These are phyloP conservation scores for Teratosphaeria nubilosa DNA, from an alignment of 2,329 filamentous ascomycete genomes.

Conservation along the genomic window DNA sequence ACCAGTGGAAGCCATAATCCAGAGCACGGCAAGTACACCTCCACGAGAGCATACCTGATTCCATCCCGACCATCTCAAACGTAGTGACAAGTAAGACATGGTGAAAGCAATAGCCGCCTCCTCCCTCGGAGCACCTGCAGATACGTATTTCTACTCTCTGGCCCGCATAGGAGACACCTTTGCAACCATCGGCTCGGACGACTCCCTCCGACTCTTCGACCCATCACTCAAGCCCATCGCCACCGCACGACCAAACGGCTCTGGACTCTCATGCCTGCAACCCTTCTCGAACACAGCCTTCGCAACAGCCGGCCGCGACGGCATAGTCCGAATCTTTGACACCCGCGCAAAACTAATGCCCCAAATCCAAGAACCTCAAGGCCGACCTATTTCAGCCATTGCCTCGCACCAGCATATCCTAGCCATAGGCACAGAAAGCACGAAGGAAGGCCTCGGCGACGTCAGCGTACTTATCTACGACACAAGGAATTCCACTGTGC, in stretches of 20 bases:
- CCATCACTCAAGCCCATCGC: slow-evolving; percentile 45
- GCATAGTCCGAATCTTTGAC: slow-evolving; percentile 39
- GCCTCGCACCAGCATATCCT: slow-evolving; percentile 53
- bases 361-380: slow-evolving; percentile 31
- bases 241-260: slow-evolving; percentile 44
- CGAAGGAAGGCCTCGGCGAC: slow-evolving; percentile 28
- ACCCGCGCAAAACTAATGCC: slow-evolving; percentile 9
- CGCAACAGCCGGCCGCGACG: slow-evolving; percentile 63
- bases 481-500: slow-evolving; percentile 27
- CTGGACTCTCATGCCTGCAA: slow-evolving; percentile 54
- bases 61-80: neutral
- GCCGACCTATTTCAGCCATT: slow-evolving; percentile 44
- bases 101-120: slow-evolving; percentile 10
- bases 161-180: slow-evolving; percentile 34
- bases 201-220: slow-evolving; percentile 57
- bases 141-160: slow-evolving; percentile 49
- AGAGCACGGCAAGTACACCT: neutral
- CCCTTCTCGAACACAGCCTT: slow-evolving; percentile 38
- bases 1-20: neutral
- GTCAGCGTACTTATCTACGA: slow-evolving; percentile 31
- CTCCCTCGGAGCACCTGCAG: slow-evolving; percentile 8
- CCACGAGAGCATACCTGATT: neutral
- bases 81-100: slow-evolving; percentile 2
- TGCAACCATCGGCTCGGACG: slow-evolving; percentile 59
- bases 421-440: slow-evolving; percentile 59